Base-by-base conservation (phyloP, 306 rosid genomes). In the Comarum palustre region DNA sequence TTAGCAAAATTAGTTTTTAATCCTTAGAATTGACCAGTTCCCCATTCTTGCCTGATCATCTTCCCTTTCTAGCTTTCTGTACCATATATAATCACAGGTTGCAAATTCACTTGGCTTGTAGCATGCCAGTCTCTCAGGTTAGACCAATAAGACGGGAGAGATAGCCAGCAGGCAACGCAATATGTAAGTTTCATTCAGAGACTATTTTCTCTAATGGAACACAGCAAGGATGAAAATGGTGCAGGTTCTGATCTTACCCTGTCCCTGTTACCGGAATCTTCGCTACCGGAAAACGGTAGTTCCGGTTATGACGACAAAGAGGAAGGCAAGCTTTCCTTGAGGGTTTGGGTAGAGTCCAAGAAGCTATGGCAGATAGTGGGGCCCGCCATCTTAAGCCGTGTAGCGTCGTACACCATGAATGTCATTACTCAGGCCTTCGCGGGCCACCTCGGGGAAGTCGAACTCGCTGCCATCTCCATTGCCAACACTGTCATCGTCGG, bases 361-460 rank as follows among this genome's bases (percentile, higher is more conserved):
- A 79, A 89, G 72, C 84, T 91, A 79, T 91, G 97, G 97, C 51
- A 31, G 8, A 84, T 91, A 8, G 95, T 89, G 1, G 97, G 97
- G 1, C 97, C 95, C 14, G 73, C 95, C 19, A 91, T 91, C 60
- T 82, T 91, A 84, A 87, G 92, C 80, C 90, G 95, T 16, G 15
- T 87, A 9, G 88, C 89, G 4, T 0, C 80, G 0, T 89, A 36
- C 85, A 45, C 89, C 81, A 91, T 91, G 97, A 88, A 88, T 78
- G 86, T 91, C 19, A 64, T 91, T 13, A 87, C 92, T 14, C 97
- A 84, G 79, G 88, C 97, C 76, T 90, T 90, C 75, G 89, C 90
- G 8, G 97, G 97, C 22, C 97, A 84, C 83, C 84, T 91, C 0
- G 97, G 95, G 0, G 92, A 91, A 0, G 89, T 85, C 1, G 61